These are phyloP conservation scores for Crassisporium funariophilum DNA, from an alignment of 768 basidiomycete genomes.

Conservation along the genomic window DNA sequence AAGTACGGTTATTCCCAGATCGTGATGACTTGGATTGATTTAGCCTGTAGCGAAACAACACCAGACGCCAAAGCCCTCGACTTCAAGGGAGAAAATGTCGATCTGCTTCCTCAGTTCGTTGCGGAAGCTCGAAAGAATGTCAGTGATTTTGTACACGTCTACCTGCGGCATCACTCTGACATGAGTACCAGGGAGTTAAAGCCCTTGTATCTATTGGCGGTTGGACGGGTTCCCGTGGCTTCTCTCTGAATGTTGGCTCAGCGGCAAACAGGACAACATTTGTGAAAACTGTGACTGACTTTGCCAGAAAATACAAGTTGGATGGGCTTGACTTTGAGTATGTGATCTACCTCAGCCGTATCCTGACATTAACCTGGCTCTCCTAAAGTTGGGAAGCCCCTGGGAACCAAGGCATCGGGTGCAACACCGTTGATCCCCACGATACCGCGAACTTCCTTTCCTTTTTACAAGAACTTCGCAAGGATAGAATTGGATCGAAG, in stretches of 20 bases:
- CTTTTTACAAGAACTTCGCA: constrained; percentile 76
- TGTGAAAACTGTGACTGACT: constrained; percentile 53
- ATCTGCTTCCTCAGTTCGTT: constrained; percentile 60
- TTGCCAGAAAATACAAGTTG: constrained; percentile 54
- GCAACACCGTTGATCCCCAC: constrained; percentile 59
- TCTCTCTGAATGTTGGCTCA: constrained; percentile 63
- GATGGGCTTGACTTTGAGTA: constrained; percentile 64
- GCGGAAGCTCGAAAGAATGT: constrained; percentile 45
- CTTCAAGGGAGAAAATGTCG: constrained; percentile 47
- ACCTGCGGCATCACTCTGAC: not conserved
- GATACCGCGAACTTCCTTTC: constrained; percentile 81
- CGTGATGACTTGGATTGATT: constrained; percentile 3
- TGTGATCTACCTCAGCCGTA: constrained; percentile 15
- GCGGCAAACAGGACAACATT: constrained; percentile 62
- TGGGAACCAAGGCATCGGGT: constrained; percentile 63
- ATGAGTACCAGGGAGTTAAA: constrained; percentile 48
- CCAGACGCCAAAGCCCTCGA: constrained; percentile 36
- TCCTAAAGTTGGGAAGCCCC: constrained; percentile 85
- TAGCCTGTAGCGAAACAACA: constrained; percentile 35
- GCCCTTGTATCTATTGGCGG: constrained; percentile 68
- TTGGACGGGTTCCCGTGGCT: constrained; percentile 66
- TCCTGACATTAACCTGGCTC: too few relatives aligned
- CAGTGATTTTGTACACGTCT: constrained; percentile 9
- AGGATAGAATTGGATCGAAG: constrained; percentile 48
- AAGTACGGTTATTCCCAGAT: constrained; percentile 30